A percentile compares a stretch with the other conserved stretches of the same genome.
Conservation (phyloP, 495 filamentous ascomycete genomes). For the Penicillium riverlandense region DNA sequence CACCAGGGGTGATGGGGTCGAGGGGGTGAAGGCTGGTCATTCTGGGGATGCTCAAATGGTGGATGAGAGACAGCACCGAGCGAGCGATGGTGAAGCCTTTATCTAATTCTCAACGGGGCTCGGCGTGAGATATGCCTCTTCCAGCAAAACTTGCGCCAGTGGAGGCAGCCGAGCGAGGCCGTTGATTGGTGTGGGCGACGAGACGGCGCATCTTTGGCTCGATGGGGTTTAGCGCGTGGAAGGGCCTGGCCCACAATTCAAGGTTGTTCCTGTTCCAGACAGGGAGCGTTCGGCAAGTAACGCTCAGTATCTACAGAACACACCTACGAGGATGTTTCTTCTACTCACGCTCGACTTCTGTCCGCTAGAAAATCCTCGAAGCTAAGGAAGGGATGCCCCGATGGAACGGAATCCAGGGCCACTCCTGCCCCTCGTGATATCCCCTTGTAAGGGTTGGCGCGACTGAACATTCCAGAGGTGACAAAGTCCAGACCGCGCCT, state of each 20-base stretch:
- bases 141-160: constrained; percentile 16
- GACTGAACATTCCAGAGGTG: constrained; percentile 14
- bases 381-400: background rate
- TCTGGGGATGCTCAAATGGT: background rate
- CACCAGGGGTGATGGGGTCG: constrained; percentile 34
- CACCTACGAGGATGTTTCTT: no score
- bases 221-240: constrained; percentile 8
- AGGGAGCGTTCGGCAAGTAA: no score
- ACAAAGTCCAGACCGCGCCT: constrained; percentile 7
- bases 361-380: background rate
- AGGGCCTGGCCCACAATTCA: no score
- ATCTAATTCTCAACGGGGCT: no score
- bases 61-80: background rate
- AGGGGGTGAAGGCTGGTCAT: constrained; percentile 34
- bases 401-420: constrained; percentile 20
- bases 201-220: constrained; percentile 13
- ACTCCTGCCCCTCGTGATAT: constrained; percentile 12
- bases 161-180: no score
- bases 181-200: constrained; percentile 6
- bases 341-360: no score
- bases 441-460: constrained; percentile 10
- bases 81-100: no score
- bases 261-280: no score
- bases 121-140: background rate
- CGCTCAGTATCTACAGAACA: no score